phyloP scores from a whole-genome alignment of 2,329 filamentous ascomycete genomes.

The Beauveria sp. region DNA sequence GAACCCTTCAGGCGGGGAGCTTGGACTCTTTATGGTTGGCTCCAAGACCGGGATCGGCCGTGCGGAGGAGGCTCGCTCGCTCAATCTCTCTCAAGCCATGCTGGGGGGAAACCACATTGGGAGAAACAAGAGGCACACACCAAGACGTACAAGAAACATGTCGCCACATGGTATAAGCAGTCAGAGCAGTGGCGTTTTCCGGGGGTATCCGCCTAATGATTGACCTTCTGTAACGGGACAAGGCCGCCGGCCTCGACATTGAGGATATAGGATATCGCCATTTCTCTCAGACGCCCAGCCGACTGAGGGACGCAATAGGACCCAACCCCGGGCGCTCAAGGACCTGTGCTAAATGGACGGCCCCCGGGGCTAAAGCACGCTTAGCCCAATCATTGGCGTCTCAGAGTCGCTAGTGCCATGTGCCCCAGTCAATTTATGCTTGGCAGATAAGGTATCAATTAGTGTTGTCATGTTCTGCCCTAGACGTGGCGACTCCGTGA shows the following conservation, averaged over 20 bases:
- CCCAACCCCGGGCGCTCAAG: not conserved
- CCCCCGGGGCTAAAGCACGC: not conserved
- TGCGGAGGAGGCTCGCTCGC: not conserved
- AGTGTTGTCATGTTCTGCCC: not conserved
- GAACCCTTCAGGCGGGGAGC: not conserved
- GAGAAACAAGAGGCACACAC: not conserved
- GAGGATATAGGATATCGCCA: not conserved
- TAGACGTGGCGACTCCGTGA: not conserved
- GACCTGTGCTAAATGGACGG: not conserved
- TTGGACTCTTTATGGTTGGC: slow-evolving; percentile 1
- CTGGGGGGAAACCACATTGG: not conserved
- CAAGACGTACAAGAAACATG: not conserved
- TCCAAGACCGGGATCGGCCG: not conserved
- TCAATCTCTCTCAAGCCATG: not conserved
- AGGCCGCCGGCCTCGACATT: not conserved
- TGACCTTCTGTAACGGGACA: slow-evolving; percentile 9
- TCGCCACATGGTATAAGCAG: not conserved
- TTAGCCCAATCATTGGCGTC: not conserved
- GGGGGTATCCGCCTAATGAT: not conserved
- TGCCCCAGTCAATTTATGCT: slow-evolving; percentile 8
- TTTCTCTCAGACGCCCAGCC: not conserved
- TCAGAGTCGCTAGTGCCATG: not conserved
- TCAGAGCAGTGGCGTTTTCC: not conserved
- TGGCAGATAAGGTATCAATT: slow-evolving; percentile 11
- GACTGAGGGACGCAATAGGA: not conserved